These are phyloP conservation scores for Aciculoconidium aculeatum DNA, from an alignment of 805 yeast genomes.

Conservation along the genomic window DNA sequence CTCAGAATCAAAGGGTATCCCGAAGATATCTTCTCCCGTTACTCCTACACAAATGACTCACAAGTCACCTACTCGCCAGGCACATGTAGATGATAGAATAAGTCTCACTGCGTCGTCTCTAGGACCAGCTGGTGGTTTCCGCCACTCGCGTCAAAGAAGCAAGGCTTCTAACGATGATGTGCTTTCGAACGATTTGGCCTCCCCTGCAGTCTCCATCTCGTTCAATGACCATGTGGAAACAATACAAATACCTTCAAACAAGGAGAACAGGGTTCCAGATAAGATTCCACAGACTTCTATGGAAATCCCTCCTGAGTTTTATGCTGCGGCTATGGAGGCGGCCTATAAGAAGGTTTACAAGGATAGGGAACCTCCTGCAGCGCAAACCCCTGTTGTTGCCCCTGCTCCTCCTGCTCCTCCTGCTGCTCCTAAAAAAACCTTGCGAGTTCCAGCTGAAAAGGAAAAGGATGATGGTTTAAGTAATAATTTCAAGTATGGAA, in stretches of 20 bases:
- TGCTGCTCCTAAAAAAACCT: conserved; percentile 5
- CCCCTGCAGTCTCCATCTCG: conserved; percentile 30
- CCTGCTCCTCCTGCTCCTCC: conserved; percentile 3
- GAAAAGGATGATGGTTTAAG: too few relatives aligned
- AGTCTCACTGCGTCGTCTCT: too few relatives aligned
- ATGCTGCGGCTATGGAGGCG: conserved; percentile 19
- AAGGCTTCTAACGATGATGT: conserved; percentile 8
- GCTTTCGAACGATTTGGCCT: conserved; percentile 11
- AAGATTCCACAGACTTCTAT: conserved; percentile 1
- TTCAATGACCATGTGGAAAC: conserved; percentile 34
- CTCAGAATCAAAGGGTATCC: too few relatives aligned
- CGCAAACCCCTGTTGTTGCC: neutral
- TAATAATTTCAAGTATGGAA: conserved; percentile 21
- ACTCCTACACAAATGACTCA: conserved; percentile 3
- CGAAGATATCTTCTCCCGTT: conserved; percentile 2
- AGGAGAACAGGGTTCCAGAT: neutral
- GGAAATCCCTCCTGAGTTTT: conserved; percentile 14
- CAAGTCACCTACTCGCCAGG: conserved; percentile 4
- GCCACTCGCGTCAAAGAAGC: conserved; percentile 1
- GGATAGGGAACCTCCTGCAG: conserved; percentile 1
- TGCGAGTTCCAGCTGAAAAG: conserved; percentile 15
- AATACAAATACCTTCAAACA: conserved; percentile 18
- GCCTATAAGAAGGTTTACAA: conserved; percentile 22
- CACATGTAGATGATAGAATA: too few relatives aligned
- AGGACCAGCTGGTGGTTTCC: too few relatives aligned